Conservation (phyloP, 108 stramenopile genomes). For the Ochromonas danica region DNA sequence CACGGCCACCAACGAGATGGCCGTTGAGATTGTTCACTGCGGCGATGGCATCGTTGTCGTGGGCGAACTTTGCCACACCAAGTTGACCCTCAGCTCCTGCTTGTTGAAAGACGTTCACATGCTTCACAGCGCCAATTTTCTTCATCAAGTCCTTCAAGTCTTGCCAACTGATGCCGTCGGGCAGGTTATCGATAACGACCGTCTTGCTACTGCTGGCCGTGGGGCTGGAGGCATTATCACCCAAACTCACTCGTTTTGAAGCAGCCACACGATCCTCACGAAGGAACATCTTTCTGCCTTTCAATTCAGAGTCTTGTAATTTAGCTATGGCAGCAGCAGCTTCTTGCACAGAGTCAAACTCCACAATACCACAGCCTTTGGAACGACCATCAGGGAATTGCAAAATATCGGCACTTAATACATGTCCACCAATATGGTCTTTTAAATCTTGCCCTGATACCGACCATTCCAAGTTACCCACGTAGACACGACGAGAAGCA, state of each 20-base stretch:
- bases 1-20: background rate
- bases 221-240: too few species aligned
- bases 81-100: slow-evolving; percentile 73
- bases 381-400: slow-evolving; percentile 71
- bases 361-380: slow-evolving; percentile 86
- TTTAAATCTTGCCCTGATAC: slow-evolving; percentile 86
- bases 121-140: too few species aligned
- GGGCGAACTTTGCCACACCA: slow-evolving; percentile 82
- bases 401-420: slow-evolving; percentile 80
- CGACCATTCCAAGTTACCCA: slow-evolving; percentile 49
- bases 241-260: too few species aligned
- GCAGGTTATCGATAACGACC: background rate
- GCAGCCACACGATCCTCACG: slow-evolving; percentile 76
- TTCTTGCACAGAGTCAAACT: slow-evolving; percentile 77
- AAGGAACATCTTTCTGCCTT: slow-evolving; percentile 67
- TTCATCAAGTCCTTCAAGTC: too few species aligned
- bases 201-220: background rate
- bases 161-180: too few species aligned
- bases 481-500: too few species aligned
- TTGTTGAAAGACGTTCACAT: too few species aligned
- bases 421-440: slow-evolving; percentile 71
- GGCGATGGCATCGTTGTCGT: slow-evolving; percentile 72
- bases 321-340: slow-evolving; percentile 78
- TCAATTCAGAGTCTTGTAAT: slow-evolving; percentile 71
- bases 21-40: slow-evolving; percentile 63